Evolutionary conservation across 768 basidiomycete species (phyloP), one percentile per base, ranked within the genome.

Genomic region (Xerocomellus amylosporus): DNA sequence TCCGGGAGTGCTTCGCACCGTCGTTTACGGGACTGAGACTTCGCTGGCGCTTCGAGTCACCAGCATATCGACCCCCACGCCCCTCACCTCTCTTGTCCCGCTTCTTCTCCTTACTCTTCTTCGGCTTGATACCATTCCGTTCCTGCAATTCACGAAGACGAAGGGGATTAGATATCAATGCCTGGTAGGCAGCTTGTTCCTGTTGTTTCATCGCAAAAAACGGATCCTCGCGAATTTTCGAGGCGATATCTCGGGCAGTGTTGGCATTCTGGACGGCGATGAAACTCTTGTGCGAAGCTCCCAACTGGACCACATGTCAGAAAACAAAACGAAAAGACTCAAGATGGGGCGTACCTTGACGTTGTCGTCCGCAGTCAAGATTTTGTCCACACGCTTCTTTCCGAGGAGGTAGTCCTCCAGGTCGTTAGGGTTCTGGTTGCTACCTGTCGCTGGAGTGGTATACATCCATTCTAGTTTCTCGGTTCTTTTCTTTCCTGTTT

Each of bases 401-500:
- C 97, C 97, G 30, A 99, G 79, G 2, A 99, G 75, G 70, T 99
- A 99, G 63, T 95, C 93, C 75, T 99, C 97, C 61, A 98, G 72
- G 58, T 98, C 96, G 62, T 93, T 96, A 31, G 88, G 70, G 66
- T 93, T 94, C 62, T 89, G 84, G 49, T 76, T 87, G 56, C 79
- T 87, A n/a, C 95, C 95, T 4, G 88, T 86, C 1, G 93, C 92
- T 5, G 97, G 97, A 2, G 96, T 97, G n/a, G 96, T 78, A 75
- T 98, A 99, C 93, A 99, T 96, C 97, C 97, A 99, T 70, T 99
- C 97, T 46, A 99, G 71, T 68, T 93, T 93, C 73, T 98, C 95
- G 48, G 88, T 84, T 59, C 91, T 77, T 74, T 95, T 97, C 78
- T 88, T 93, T 33, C 96, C 96, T 10, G 96, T 98, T 60, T 95